These are phyloP conservation scores for Musa beccarii DNA, from an alignment of 176 grass and related monocot species.

Conservation along the genomic window DNA sequence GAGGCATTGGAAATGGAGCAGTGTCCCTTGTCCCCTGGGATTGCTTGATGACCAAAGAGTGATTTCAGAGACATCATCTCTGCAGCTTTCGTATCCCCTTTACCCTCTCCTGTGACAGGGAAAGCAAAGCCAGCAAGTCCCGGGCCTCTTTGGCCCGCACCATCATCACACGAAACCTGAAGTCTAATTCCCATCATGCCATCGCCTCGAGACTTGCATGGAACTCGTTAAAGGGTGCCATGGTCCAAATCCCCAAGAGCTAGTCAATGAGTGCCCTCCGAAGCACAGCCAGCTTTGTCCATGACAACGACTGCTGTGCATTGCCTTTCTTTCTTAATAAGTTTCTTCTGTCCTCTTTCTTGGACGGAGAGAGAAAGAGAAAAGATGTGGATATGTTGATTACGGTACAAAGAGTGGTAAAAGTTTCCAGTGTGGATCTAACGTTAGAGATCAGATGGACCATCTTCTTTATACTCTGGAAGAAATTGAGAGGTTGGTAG, in stretches of 20 bases:
- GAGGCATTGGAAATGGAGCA: constrained; percentile 25
- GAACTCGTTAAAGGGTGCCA: constrained; percentile 22
- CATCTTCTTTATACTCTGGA: too few species aligned
- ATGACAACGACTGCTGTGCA: constrained; percentile 43
- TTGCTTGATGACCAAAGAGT: constrained; percentile 44
- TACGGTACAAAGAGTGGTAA: background rate
- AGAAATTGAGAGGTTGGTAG: background rate
- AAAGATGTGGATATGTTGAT: background rate
- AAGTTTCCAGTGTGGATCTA: too few species aligned
- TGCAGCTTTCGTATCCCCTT: constrained; percentile 15
- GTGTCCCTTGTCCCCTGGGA: constrained; percentile 58
- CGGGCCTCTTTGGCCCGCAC: constrained; percentile 8
- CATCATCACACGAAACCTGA: constrained; percentile 8
- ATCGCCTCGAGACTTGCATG: constrained; percentile 20
- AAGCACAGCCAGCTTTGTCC: constrained; percentile 50
- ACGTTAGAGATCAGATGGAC: too few species aligned
- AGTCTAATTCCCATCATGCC: constrained; percentile 28
- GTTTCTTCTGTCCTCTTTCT: constrained; percentile 16
- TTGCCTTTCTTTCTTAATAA: constrained; percentile 27
- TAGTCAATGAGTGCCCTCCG: constrained; percentile 27
- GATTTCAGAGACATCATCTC: constrained; percentile 19
- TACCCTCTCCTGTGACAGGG: constrained; percentile 7
- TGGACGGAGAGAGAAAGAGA: background rate
- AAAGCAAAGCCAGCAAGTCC: constrained; percentile 12
- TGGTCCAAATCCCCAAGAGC: too few species aligned